Conservation (phyloP, 306 rosid species). For the Astragalus glycyphyllos region DNA sequence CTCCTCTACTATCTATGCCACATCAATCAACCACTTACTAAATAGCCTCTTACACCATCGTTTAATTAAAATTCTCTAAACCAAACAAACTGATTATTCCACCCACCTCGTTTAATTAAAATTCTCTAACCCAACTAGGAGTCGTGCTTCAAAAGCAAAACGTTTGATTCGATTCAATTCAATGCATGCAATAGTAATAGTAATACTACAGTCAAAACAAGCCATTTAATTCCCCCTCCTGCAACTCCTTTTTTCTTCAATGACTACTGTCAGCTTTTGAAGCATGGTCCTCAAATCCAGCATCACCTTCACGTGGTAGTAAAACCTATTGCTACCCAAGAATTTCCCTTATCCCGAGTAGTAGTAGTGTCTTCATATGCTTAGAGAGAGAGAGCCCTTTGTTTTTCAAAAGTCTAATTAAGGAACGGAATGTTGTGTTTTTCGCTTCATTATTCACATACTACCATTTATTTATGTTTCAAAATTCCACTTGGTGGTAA, state of each 20-base stretch:
- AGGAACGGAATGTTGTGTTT: slow-evolving; percentile 58
- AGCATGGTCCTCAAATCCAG: slow-evolving; percentile 47
- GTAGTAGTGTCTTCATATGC: neutral
- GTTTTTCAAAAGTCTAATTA: slow-evolving; percentile 12
- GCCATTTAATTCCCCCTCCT: slow-evolving; percentile 48
- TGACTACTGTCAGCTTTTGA: slow-evolving; percentile 58
- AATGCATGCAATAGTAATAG: slow-evolving; percentile 16
- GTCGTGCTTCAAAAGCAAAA: slow-evolving; percentile 52
- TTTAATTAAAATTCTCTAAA: neutral
- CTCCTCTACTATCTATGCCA: neutral
- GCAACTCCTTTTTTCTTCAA: slow-evolving; percentile 42
- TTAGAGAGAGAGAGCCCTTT: neutral
- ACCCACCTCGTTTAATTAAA: too few relatives aligned
- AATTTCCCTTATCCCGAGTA: slow-evolving; percentile 36
- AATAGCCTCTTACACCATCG: too few relatives aligned
- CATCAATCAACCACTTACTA: too few relatives aligned
- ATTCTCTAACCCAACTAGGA: slow-evolving; percentile 1
- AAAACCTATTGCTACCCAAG: neutral
- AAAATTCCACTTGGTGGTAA: slow-evolving; percentile 45
- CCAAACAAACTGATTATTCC: too few relatives aligned
- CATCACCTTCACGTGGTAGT: slow-evolving; percentile 43
- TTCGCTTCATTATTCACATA: slow-evolving; percentile 37
- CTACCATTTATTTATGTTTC: slow-evolving; percentile 39
- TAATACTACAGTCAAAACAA: slow-evolving; percentile 48
- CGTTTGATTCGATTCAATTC: neutral